These are phyloP conservation scores for Fusarium sp. DNA, from an alignment of 2,329 filamentous ascomycete species.

Conservation along the genomic window DNA sequence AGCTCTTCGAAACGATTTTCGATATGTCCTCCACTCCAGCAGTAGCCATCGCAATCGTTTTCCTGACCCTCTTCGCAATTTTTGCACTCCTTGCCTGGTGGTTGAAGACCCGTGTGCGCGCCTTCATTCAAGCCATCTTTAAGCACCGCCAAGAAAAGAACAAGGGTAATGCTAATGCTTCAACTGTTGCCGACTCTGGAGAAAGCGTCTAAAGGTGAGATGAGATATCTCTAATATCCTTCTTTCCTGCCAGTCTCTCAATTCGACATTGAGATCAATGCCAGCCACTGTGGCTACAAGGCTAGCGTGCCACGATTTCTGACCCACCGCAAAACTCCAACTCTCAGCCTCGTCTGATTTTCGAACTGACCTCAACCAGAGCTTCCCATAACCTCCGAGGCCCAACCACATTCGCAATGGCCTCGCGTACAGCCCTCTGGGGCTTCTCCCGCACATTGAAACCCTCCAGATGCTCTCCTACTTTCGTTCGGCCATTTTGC, in stretches of 20 bases:
- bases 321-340: slow-evolving; percentile 39
- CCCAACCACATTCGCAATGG: slow-evolving; percentile 37
- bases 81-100: slow-evolving; percentile 43
- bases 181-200: slow-evolving; percentile 13
- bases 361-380: slow-evolving; percentile 34
- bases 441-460: slow-evolving; percentile 39
- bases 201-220: slow-evolving; percentile 24
- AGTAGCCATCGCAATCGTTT: slow-evolving; percentile 43
- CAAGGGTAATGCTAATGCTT: neutral
- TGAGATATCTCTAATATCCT: neutral
- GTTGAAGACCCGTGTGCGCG: slow-evolving; percentile 41
- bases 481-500: slow-evolving; percentile 41
- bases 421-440: slow-evolving; percentile 43
- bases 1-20: neutral
- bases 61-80: slow-evolving; percentile 44
- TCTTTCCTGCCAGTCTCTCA: neutral
- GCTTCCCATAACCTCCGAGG: slow-evolving; percentile 14
- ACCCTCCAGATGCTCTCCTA: slow-evolving; percentile 16
- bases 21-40: slow-evolving; percentile 43
- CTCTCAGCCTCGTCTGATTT: slow-evolving; percentile 43
- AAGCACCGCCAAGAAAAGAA: slow-evolving; percentile 25
- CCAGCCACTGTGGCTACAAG: slow-evolving; percentile 39
- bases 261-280: neutral
- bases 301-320: slow-evolving; percentile 22
- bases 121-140: slow-evolving; percentile 43